Percentiles rank a stretch among this genome's conserved stretches.
phyloP scores from a whole-genome alignment of 805 yeast genomes.

The Candida maesae region DNA sequence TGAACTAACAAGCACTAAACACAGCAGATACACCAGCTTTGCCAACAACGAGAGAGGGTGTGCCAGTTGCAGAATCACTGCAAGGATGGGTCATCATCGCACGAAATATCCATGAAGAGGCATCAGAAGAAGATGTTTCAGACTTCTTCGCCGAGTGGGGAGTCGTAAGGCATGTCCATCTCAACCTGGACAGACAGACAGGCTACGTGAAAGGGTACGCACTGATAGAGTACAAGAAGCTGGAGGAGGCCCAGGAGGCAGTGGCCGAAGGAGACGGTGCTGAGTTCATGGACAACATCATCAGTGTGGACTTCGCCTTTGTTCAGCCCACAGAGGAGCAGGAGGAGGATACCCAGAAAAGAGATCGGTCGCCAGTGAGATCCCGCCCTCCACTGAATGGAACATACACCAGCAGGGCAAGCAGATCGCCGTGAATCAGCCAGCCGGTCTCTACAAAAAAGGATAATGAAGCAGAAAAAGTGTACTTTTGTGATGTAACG shows the following conservation, averaged over 20 bases:
- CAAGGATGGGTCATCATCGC: conserved; percentile 42
- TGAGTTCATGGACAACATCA: conserved; percentile 31
- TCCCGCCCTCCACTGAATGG: background rate
- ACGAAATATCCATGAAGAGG: conserved; percentile 41
- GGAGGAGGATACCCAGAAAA: background rate
- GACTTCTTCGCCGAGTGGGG: conserved; percentile 42
- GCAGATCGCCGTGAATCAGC: too few relatives aligned
- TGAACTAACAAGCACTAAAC: too few relatives aligned
- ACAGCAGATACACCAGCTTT: background rate
- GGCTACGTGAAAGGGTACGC: conserved; percentile 39
- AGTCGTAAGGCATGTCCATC: conserved; percentile 33
- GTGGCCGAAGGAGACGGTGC: conserved; percentile 28
- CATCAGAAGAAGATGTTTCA: conserved; percentile 39
- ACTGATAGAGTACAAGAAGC: conserved; percentile 32
- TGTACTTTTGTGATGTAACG: background rate
- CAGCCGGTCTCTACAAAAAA: too few relatives aligned
- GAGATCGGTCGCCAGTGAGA: conserved; percentile 2
- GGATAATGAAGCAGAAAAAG: too few relatives aligned
- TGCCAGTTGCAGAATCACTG: conserved; percentile 10
- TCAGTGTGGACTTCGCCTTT: conserved; percentile 38
- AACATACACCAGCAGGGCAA: background rate
- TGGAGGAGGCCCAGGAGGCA: conserved; percentile 34
- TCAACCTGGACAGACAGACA: conserved; percentile 40
- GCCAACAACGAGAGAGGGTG: conserved; percentile 12
- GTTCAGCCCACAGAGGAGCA: conserved; percentile 23